Conservation (phyloP, 768 basidiomycete species). For the Hemileccinum rubropunctum region DNA sequence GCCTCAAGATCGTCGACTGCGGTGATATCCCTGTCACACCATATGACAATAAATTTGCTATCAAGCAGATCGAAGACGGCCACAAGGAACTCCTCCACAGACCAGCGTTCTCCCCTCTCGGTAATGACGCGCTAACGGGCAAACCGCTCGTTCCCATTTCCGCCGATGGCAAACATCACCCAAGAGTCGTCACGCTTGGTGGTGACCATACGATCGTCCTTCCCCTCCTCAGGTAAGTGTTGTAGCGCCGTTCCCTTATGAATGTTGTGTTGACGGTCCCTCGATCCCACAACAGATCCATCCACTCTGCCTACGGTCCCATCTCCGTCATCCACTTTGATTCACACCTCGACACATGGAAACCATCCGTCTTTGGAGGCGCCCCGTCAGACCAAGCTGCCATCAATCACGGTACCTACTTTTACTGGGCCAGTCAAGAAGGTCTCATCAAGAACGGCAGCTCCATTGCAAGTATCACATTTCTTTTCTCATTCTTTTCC, state of each 20-base stretch:
- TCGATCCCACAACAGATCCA: constrained; percentile 45
- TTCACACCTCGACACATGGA: constrained; percentile 81
- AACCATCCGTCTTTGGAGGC: constrained; percentile 70
- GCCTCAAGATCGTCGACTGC: constrained; percentile 70
- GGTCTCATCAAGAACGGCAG: constrained; percentile 75
- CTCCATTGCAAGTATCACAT: constrained; percentile 74
- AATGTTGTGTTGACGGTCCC: background rate
- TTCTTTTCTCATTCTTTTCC: constrained; percentile 19
- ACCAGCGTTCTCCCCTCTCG: constrained; percentile 56
- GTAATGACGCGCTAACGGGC: constrained; percentile 61
- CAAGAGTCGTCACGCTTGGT: constrained; percentile 78
- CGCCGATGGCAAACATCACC: constrained; percentile 70
- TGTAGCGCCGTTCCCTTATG: too few relatives aligned
- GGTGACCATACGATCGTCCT: constrained; percentile 86
- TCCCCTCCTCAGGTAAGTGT: constrained; percentile 41
- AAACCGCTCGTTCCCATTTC: constrained; percentile 56
- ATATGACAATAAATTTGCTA: constrained; percentile 72
- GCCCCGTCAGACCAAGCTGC: constrained; percentile 69
- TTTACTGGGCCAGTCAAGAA: constrained; percentile 84
- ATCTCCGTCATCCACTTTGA: constrained; percentile 88
- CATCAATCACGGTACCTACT: constrained; percentile 88
- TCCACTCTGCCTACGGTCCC: constrained; percentile 73
- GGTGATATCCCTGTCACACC: constrained; percentile 79
- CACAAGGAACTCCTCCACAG: constrained; percentile 71
- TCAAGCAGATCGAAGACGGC: constrained; percentile 70